Percentiles rank a stretch among this genome's conserved stretches.
Evolutionary conservation across 305 asterid genomes (phyloP).

Genomic region (Fraxinus ornus): DNA sequence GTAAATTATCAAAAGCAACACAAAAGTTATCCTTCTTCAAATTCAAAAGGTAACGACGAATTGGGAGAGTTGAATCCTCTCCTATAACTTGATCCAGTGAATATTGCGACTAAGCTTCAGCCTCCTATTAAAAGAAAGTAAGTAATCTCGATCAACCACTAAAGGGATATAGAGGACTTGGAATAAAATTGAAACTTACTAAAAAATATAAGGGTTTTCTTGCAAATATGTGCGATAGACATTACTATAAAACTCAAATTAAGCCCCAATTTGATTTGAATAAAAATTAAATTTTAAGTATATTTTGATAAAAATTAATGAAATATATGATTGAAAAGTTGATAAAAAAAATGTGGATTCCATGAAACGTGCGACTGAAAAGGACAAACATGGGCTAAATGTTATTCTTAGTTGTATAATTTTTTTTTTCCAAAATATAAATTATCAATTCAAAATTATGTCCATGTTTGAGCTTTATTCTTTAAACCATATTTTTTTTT

Average conservation of each 20-base stretch:
- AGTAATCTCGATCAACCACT: too few species aligned
- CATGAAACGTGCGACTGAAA: too few species aligned
- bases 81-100: neutral
- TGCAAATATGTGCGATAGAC: neutral
- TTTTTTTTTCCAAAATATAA: too few species aligned
- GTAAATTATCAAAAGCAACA: neutral
- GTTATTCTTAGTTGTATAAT: neutral
- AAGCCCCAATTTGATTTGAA: neutral
- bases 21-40: neutral
- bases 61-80: neutral
- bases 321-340: too few species aligned
- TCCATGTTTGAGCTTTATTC: neutral
- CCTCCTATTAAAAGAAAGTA: too few species aligned
- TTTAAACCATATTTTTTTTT: too few species aligned
- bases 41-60: neutral
- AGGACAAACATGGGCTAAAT: neutral
- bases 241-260: neutral
- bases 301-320: neutral
- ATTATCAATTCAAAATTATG: neutral
- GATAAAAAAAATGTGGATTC: too few species aligned
- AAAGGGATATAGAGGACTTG: neutral
- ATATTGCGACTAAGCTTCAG: too few species aligned
- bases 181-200: neutral
- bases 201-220: neutral
- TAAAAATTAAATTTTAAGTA: neutral